Percentiles rank a stretch among this genome's conserved stretches.
These are phyloP conservation scores for Thamnidium elegans DNA, from an alignment of 192 early-diverging fungal species.

Conservation along the genomic window DNA sequence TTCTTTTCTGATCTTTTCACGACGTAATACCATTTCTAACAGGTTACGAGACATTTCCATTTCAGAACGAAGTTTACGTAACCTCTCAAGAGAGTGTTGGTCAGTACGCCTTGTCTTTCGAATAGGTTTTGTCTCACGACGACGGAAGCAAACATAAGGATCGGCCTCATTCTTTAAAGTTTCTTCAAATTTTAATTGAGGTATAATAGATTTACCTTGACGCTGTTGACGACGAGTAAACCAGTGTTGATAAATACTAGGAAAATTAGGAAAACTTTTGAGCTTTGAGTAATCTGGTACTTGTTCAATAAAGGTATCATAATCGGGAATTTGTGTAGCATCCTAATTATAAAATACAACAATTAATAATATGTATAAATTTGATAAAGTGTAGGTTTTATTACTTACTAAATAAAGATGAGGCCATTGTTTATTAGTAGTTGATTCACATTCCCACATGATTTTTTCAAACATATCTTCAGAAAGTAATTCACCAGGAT, in stretches of 20 bases:
- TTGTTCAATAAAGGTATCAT: constrained; percentile 7
- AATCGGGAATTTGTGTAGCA: constrained; percentile 16
- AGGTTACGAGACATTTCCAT: constrained; percentile 73
- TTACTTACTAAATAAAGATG: constrained; percentile 33
- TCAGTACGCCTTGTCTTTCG: constrained; percentile 89
- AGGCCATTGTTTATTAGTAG: constrained; percentile 33
- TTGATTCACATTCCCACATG: constrained; percentile 60
- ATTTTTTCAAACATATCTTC: constrained; percentile 77
- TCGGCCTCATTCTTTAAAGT: constrained; percentile 69
- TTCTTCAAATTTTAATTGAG: constrained; percentile 66
- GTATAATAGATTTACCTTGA: constrained; percentile 51
- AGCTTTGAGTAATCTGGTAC: constrained; percentile 19
- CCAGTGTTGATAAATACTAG: constrained; percentile 54
- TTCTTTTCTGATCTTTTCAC: constrained; percentile 78
- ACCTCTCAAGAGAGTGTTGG: constrained; percentile 79
- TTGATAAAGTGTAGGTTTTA: background rate
- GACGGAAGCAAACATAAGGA: constrained; percentile 96
- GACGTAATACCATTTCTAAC: constrained; percentile 73
- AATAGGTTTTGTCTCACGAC: constrained; percentile 83
- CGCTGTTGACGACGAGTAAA: constrained; percentile 42
- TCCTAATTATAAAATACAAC: background rate
- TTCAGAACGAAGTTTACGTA: constrained; percentile 76
- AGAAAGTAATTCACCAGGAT: constrained; percentile 40
- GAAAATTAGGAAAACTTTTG: background rate
- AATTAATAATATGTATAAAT: background rate